Evolutionary conservation across 2,329 filamentous ascomycete species (phyloP).

Genomic region (Colletotrichum spaethianum): DNA sequence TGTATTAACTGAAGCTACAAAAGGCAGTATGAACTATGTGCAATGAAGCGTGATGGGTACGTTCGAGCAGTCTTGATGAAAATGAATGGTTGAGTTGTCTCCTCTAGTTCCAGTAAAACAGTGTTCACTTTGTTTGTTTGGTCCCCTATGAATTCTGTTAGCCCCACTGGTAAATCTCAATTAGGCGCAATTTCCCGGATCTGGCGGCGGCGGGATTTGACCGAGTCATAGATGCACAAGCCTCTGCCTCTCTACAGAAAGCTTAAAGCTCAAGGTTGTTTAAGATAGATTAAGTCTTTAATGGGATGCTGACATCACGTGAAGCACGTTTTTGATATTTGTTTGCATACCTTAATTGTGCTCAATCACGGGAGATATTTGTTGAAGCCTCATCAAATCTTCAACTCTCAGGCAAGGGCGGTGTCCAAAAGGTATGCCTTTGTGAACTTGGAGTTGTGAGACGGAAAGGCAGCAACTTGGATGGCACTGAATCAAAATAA

Average conservation of each 20-base stretch:
- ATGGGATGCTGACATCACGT: background rate
- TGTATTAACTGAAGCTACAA: too few species aligned
- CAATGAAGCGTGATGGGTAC: too few species aligned
- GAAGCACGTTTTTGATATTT: background rate
- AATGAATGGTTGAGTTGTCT: too few species aligned
- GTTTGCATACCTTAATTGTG: background rate
- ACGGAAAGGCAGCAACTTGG: background rate
- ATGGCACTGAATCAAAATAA: too few species aligned
- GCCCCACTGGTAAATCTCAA: background rate
- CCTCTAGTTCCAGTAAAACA: too few species aligned
- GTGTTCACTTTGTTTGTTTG: too few species aligned
- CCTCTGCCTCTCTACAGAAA: background rate
- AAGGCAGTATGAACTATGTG: too few species aligned
- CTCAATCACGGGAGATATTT: background rate
- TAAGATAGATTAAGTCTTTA: background rate
- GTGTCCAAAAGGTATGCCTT: too few species aligned
- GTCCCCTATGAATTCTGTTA: background rate
- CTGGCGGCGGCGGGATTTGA: background rate
- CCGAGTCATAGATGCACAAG: background rate
- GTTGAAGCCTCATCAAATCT: background rate
- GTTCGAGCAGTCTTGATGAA: too few species aligned
- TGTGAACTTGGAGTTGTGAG: background rate
- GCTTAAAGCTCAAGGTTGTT: constrained; percentile 3
- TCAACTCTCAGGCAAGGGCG: background rate
- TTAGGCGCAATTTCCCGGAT: background rate